phyloP scores from a whole-genome alignment of 1,284 basidiomycete genomes.

The Tilletiopsis washingtonensis region DNA sequence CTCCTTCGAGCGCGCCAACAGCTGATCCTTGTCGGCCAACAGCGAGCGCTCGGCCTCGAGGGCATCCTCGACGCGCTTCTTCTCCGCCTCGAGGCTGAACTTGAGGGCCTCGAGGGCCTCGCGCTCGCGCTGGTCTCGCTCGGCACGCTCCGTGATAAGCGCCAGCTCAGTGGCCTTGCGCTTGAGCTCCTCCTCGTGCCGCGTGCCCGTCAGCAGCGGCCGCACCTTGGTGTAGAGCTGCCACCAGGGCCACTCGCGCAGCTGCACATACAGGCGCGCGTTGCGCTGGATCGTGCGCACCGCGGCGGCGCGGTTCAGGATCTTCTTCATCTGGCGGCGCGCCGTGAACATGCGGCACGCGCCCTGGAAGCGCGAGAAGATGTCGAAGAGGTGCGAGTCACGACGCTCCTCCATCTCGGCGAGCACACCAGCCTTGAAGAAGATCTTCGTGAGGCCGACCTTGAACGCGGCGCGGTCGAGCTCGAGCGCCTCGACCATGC shows the following conservation, averaged over 20 bases:
- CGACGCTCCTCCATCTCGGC: slow-evolving; percentile 94
- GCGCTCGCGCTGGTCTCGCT: slow-evolving; percentile 40
- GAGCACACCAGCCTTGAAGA: slow-evolving; percentile 97
- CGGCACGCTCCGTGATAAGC: slow-evolving; percentile 49
- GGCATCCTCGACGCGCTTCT: slow-evolving; percentile 60
- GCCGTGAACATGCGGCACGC: slow-evolving; percentile 76
- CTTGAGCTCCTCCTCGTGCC: slow-evolving; percentile 83
- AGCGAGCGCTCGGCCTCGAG: slow-evolving; percentile 75
- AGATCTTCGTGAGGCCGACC: slow-evolving; percentile 94
- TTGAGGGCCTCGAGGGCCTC: slow-evolving; percentile 35
- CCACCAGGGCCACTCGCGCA: slow-evolving; percentile 99
- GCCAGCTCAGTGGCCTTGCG: slow-evolving; percentile 79
- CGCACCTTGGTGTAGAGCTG: slow-evolving; percentile 88
- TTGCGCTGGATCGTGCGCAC: slow-evolving; percentile 89
- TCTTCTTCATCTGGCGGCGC: slow-evolving; percentile 84
- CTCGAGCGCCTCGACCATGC: slow-evolving; percentile 86
- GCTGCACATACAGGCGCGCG: slow-evolving; percentile 71
- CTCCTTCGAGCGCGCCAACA: slow-evolving; percentile 77
- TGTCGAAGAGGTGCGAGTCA: slow-evolving; percentile 74
- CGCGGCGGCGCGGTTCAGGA: slow-evolving; percentile 84
- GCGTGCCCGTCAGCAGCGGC: slow-evolving; percentile 82
- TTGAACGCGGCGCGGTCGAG: slow-evolving; percentile 77
- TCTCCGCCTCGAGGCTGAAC: slow-evolving; percentile 30
- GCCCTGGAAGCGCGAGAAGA: slow-evolving; percentile 84
- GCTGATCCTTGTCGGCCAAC: slow-evolving; percentile 71